Evolutionary conservation across 345 rosid species (phyloP), one percentile per base, ranked within the genome.

Genomic region (Syzygium grande): DNA sequence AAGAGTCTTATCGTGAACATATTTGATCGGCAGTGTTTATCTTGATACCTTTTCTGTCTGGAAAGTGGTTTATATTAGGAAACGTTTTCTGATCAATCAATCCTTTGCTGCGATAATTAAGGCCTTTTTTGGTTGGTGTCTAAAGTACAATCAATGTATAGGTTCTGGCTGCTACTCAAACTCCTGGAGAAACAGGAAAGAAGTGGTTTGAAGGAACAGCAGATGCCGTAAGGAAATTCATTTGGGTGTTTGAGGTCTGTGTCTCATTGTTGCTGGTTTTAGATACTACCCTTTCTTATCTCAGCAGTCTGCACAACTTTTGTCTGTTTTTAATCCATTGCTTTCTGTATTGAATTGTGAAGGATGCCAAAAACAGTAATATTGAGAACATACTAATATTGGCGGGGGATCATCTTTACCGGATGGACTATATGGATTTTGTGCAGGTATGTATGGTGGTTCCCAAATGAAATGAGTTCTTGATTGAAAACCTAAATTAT

Each of bases 161-260:
- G 99, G 95, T 97, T 91, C 93, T 97, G 34, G 99, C 99, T 84
- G 99, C 99, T 86, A 97, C 99, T 88, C 99, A 97, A 92, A 97
- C 99, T 12, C 95, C 98, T 1, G 98, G 99, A 43, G 99, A 96
- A 92, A 85, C 95, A 7, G 99, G 99, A 86, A 94, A 92, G 90
- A 94, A 90, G 27, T 97, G 99, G 99, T 97, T 96, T 89, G 98
- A 97, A 94, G 99, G 99, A 92, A 97, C 99, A 51, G 99, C 99
- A 29, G 99, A 97, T 92, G 99, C 99, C 92, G 99, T 97, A 80
- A 95, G 99, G 95, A 95, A 96, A 89, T 97, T 97, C 89, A 88
- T 65, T 56, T 95, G 99, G 99, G 98, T 97, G 85, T 97, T 97
- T 93, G 99, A 97, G 99, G 99, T 95, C 61, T 46, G 87, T 84